Base-by-base conservation (phyloP, 345 rosid genomes). In the Mangifera indica region DNA sequence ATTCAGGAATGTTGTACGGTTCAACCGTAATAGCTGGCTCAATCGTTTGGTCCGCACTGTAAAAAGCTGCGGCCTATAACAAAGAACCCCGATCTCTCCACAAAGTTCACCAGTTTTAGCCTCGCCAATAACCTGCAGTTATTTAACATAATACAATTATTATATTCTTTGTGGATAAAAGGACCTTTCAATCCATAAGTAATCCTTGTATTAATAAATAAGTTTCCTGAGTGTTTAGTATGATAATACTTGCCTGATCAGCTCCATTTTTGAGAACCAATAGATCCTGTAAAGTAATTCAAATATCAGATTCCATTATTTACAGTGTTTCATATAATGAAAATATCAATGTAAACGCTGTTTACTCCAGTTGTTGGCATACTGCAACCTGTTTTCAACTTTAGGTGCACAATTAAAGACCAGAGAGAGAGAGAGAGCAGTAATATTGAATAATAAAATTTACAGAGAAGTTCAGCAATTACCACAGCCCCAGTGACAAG, bases 1-100 rank as follows among this genome's bases (percentile, higher is more conserved):
- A 57, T 85, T 90, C 63, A 94, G 70, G 87, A 94, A 95, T 10
- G 91, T 78, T 21, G 96, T 87, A 40, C 97, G 94, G 76, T 92
- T 95, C 78, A 92, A 74, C 54, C 97, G 97, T 52, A 95, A 84
- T 10, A 95, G 85, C 80, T 95, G 99, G 74, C 96, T 85, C 74
- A 95, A 72, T 70, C 96, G 89, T 77, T 88, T 95, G 66, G 98
- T 95, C 65, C 97, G 80, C 20, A 89, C 96, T 1, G 99, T 92
- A 85, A 88, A 91, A 49, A 91, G 85, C 56, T 95, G 96, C 57
- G 98, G 99, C 77, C 87, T 84, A 64, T 87, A 91, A 71, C 98
- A 92, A 69, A 92, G 84, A 34, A 95, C 93, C 7, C 97, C 98
- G 21, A 91, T 86, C 84, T 95, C 99, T 26, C 99, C 98, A 62